A percentile compares a stretch with the other conserved stretches of the same genome.
These are phyloP conservation scores for Xylogone sp. DNA, from an alignment of 2,329 filamentous ascomycete species.

Conservation along the genomic window DNA sequence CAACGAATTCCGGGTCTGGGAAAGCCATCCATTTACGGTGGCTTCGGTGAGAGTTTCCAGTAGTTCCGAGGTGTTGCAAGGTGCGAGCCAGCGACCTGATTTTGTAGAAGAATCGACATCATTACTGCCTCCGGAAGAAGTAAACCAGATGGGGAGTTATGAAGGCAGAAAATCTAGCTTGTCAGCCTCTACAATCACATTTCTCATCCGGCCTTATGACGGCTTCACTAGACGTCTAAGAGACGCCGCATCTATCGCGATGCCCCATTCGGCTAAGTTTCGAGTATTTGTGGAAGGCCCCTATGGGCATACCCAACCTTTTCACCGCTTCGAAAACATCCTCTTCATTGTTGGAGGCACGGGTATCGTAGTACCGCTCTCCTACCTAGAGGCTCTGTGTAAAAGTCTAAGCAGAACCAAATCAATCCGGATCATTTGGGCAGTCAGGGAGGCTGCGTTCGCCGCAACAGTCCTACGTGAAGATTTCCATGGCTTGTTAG, in stretches of 20 bases:
- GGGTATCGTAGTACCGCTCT: conserved; percentile 39
- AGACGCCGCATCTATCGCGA: conserved; percentile 19
- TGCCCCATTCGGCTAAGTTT: neutral
- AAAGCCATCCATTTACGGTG: conserved; percentile 48
- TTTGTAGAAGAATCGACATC: neutral
- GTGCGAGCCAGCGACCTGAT: neutral
- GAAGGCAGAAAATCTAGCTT: conserved; percentile 21
- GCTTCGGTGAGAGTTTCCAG: conserved; percentile 16
- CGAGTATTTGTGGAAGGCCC: conserved; percentile 40
- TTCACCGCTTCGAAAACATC: conserved; percentile 34
- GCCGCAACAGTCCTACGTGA: conserved; percentile 30
- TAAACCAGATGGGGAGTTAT: neutral
- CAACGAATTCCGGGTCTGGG: conserved; percentile 38
- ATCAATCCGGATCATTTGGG: conserved; percentile 35
- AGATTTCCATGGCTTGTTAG: conserved; percentile 29
- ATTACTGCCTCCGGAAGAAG: neutral
- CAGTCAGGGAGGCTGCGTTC: conserved; percentile 37
- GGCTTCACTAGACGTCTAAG: conserved; percentile 38
- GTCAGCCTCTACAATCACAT: conserved; percentile 35
- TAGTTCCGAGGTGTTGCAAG: neutral
- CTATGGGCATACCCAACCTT: conserved; percentile 36
- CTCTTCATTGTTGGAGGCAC: conserved; percentile 43
- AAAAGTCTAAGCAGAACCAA: conserved; percentile 13
- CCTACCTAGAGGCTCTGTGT: conserved; percentile 27
- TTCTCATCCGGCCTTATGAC: conserved; percentile 43